These are phyloP conservation scores for Xylariaceae sp. DNA, from an alignment of 2,329 filamentous ascomycete species.

Conservation along the genomic window DNA sequence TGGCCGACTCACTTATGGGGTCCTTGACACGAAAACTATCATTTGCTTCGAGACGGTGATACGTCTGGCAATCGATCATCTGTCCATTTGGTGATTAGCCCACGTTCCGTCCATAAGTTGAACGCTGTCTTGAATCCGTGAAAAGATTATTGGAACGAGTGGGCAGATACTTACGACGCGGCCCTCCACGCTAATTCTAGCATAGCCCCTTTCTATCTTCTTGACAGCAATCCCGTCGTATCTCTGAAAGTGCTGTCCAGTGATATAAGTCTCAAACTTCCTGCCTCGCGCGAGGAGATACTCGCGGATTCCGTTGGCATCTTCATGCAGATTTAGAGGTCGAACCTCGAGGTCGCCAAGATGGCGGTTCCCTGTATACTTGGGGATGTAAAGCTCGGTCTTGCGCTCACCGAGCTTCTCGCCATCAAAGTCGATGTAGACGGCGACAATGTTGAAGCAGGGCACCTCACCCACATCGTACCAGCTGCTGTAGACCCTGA, in stretches of 20 bases:
- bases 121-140: neutral
- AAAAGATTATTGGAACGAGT: neutral
- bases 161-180: constrained; percentile 25
- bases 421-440: constrained; percentile 37
- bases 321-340: constrained; percentile 31
- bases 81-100: constrained; percentile 2
- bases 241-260: constrained; percentile 34
- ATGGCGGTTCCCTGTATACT: constrained; percentile 28
- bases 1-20: constrained; percentile 14
- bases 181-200: constrained; percentile 29
- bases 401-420: constrained; percentile 31
- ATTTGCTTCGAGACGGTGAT: constrained; percentile 30
- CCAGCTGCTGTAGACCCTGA: constrained; percentile 28
- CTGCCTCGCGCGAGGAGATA: constrained; percentile 30
- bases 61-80: constrained; percentile 37
- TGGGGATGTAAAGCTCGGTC: constrained; percentile 26
- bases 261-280: constrained; percentile 31
- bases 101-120: neutral
- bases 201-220: constrained; percentile 16
- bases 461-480: constrained; percentile 27
- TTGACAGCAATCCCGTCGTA: constrained; percentile 33
- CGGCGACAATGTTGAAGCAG: constrained; percentile 25
- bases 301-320: constrained; percentile 20
- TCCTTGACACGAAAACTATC: constrained; percentile 24
- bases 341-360: constrained; percentile 30